Evolutionary conservation across 192 early-diverging fungal species (phyloP).

Genomic region (Phlyctochytrium planicorne): DNA sequence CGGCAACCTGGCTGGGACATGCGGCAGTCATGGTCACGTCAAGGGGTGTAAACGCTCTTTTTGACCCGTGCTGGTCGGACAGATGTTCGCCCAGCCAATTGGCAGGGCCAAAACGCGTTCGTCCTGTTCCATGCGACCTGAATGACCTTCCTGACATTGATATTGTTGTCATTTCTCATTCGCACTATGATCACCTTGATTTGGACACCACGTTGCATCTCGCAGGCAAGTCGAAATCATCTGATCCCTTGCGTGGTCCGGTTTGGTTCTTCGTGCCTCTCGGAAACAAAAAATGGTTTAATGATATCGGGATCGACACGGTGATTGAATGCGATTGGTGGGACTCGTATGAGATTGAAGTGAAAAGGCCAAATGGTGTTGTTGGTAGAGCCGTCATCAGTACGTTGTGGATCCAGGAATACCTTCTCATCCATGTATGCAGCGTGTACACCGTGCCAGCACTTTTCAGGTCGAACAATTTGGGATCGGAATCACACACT

Average conservation of each 20-base stretch:
- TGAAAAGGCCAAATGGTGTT: slow-evolving; percentile 9
- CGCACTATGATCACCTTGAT: slow-evolving; percentile 90
- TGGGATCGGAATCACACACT: slow-evolving; percentile 71
- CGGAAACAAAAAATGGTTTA: slow-evolving; percentile 70
- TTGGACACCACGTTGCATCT: slow-evolving; percentile 60
- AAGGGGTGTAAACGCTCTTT: slow-evolving; percentile 62
- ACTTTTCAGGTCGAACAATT: slow-evolving; percentile 62
- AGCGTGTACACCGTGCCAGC: slow-evolving; percentile 74
- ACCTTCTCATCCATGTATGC: slow-evolving; percentile 15
- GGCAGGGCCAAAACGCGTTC: slow-evolving; percentile 66
- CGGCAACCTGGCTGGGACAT: slow-evolving; percentile 58
- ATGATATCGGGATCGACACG: slow-evolving; percentile 37
- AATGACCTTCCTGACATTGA: slow-evolving; percentile 69
- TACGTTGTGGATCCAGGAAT: background rate
- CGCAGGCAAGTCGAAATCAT: slow-evolving; percentile 5
- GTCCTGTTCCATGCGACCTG: slow-evolving; percentile 59
- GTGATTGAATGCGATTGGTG: slow-evolving; percentile 79
- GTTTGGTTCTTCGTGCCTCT: slow-evolving; percentile 73
- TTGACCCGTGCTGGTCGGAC: slow-evolving; percentile 72
- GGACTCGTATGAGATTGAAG: slow-evolving; percentile 50
- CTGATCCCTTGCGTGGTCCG: background rate
- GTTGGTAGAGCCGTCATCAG: background rate
- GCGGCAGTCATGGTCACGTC: slow-evolving; percentile 65
- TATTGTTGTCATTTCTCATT: slow-evolving; percentile 76
- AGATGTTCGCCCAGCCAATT: slow-evolving; percentile 69